Percentiles rank a stretch among this genome's conserved stretches.
Conservation (phyloP, 2,329 filamentous ascomycete genomes). For the Colletotrichum neosansevieriae region DNA sequence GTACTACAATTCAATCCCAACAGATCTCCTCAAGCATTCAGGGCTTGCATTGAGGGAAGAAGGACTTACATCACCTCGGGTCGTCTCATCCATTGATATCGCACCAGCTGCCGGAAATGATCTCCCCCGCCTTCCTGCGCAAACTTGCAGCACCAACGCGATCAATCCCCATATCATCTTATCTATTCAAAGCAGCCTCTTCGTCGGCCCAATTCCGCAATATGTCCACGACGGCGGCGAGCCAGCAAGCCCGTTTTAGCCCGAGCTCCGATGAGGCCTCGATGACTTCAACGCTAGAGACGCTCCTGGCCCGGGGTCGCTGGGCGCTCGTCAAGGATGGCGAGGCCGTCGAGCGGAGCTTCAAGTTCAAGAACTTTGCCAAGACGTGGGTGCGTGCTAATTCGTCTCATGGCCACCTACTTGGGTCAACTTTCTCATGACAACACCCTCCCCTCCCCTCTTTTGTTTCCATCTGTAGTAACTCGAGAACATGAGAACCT, state of each 20-base stretch:
- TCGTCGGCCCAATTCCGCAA: background rate
- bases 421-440: background rate
- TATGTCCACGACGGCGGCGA: conserved; percentile 18
- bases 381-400: conserved; percentile 70
- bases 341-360: conserved; percentile 68
- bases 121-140: conserved; percentile 13
- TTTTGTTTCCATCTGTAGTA: too few species aligned
- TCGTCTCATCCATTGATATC: background rate
- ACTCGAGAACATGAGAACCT: too few species aligned
- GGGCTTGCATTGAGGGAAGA: background rate
- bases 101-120: conserved; percentile 19
- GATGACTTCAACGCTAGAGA: conserved; percentile 50
- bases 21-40: background rate
- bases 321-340: conserved; percentile 66
- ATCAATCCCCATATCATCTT: background rate
- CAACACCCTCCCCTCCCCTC: too few species aligned
- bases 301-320: conserved; percentile 52
- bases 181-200: background rate
- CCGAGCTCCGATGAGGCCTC: conserved; percentile 57
- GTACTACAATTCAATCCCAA: background rate
- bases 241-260: conserved; percentile 53
- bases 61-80: conserved; percentile 11
- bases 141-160: conserved; percentile 19
- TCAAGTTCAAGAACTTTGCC: conserved; percentile 74
- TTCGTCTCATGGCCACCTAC: background rate